phyloP scores from a whole-genome alignment of 768 basidiomycete species.

The Hirschioporus abietinus region DNA sequence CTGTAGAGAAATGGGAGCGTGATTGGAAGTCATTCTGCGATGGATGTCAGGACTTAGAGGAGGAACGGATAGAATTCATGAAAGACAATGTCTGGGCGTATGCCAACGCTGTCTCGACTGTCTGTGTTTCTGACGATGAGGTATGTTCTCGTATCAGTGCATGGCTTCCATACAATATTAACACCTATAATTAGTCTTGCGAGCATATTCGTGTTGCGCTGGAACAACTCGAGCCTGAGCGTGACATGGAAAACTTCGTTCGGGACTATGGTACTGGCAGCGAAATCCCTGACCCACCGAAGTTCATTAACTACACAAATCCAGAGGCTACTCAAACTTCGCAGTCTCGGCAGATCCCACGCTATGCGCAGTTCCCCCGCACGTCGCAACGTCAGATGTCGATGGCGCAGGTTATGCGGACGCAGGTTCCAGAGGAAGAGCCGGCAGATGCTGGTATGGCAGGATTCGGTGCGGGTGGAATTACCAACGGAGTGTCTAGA shows the following conservation, averaged over 20 bases:
- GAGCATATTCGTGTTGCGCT: slow-evolving; percentile 82
- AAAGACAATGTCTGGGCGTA: slow-evolving; percentile 96
- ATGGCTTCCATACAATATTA: slow-evolving; percentile 28
- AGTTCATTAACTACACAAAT: slow-evolving; percentile 77
- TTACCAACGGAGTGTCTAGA: slow-evolving; percentile 9
- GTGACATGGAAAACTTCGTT: slow-evolving; percentile 88
- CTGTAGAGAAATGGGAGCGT: slow-evolving; percentile 80
- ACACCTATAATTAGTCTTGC: slow-evolving; percentile 61
- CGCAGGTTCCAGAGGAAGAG: slow-evolving; percentile 38
- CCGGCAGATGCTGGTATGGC: slow-evolving; percentile 48
- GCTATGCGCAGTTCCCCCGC: slow-evolving; percentile 49
- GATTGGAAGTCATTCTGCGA: slow-evolving; percentile 96
- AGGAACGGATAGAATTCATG: slow-evolving; percentile 89
- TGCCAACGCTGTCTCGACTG: slow-evolving; percentile 93
- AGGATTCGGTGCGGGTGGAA: slow-evolving; percentile 67
- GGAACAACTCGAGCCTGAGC: slow-evolving; percentile 83
- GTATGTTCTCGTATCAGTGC: slow-evolving; percentile 33
- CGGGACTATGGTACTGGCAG: slow-evolving; percentile 84
- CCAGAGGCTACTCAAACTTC: slow-evolving; percentile 60
- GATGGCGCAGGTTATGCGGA: slow-evolving; percentile 4
- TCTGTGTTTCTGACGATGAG: slow-evolving; percentile 95
- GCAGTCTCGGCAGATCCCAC: slow-evolving; percentile 49
- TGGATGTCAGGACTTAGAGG: slow-evolving; percentile 91
- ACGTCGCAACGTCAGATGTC: slow-evolving; percentile 28
- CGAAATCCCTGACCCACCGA: slow-evolving; percentile 81